A percentile compares a stretch with the other conserved stretches of the same genome.
Evolutionary conservation across 257 asterid genomes (phyloP).

Genomic region (Solanum pennellii): DNA sequence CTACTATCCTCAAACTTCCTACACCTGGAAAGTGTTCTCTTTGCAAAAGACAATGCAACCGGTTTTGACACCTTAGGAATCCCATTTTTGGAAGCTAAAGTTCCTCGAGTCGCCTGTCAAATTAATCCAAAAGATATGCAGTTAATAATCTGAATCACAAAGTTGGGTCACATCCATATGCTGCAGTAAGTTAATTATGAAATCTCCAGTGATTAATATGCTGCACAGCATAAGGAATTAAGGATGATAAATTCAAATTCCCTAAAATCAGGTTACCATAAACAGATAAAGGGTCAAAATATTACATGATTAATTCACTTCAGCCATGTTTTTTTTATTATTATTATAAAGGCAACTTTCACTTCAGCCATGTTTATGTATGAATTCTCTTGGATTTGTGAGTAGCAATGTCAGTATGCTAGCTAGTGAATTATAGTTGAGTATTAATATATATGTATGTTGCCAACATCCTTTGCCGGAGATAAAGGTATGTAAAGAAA

Average conservation of each 20-base stretch:
- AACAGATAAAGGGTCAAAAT: not conserved
- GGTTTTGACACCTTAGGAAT: slow-evolving; percentile 70
- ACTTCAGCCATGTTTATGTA: not conserved
- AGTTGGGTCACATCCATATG: not conserved
- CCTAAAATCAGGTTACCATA: not conserved
- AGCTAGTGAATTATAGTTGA: not conserved
- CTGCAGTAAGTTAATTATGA: not conserved
- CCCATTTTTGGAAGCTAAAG: slow-evolving; percentile 70
- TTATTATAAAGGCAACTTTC: not conserved
- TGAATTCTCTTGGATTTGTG: not conserved
- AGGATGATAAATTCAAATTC: not conserved
- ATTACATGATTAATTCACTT: not conserved
- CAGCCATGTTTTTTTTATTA: not conserved
- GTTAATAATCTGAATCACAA: not conserved
- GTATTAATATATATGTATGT: not conserved
- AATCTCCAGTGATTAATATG: not conserved
- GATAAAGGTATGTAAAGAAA: not conserved
- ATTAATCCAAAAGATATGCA: slow-evolving; percentile 9
- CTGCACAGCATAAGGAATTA: not conserved
- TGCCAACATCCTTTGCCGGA: not conserved
- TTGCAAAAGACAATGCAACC: slow-evolving; percentile 66
- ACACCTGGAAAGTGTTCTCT: slow-evolving; percentile 70
- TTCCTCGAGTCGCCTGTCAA: slow-evolving; percentile 83
- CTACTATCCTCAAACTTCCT: slow-evolving; percentile 63
- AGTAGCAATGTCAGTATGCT: not conserved